These are phyloP conservation scores for Rhizopogon salebrosus DNA, from an alignment of 768 basidiomycete genomes.

Conservation along the genomic window DNA sequence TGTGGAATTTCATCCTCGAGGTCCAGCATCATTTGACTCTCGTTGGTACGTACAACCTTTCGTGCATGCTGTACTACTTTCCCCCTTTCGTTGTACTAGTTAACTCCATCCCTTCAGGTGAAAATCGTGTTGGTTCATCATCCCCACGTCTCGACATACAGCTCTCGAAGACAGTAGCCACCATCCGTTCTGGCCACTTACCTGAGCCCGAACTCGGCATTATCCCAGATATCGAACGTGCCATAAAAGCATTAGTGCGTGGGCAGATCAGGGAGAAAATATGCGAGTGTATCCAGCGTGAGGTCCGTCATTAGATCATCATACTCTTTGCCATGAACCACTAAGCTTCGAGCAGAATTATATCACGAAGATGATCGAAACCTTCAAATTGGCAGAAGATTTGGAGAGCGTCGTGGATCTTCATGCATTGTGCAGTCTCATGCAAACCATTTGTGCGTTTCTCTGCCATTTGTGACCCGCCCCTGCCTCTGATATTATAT, in stretches of 20 bases:
- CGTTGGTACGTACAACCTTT: conserved; percentile 43
- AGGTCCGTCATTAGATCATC: conserved; percentile 43
- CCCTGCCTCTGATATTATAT: conserved; percentile 7
- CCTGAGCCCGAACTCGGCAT: conserved; percentile 74
- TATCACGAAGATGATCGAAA: conserved; percentile 78
- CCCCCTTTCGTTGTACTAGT: conserved; percentile 11
- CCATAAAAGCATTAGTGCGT: conserved; percentile 70
- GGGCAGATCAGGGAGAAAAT: conserved; percentile 80
- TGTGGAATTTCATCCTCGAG: conserved; percentile 95
- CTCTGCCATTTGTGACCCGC: background rate
- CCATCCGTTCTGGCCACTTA: conserved; percentile 68
- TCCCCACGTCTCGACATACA: conserved; percentile 55
- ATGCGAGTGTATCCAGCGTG: conserved; percentile 82
- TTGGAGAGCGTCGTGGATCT: conserved; percentile 86
- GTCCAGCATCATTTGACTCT: conserved; percentile 81
- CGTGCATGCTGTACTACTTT: conserved; percentile 6
- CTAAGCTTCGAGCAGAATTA: conserved; percentile 55
- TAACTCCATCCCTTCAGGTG: conserved; percentile 30
- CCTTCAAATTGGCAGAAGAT: conserved; percentile 88
- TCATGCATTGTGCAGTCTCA: conserved; percentile 85
- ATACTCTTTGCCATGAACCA: conserved; percentile 8
- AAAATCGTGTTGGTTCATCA: conserved; percentile 46
- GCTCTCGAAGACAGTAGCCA: conserved; percentile 52
- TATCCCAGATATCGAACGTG: conserved; percentile 73
- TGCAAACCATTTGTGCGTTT: conserved; percentile 87